Evolutionary conservation across 768 basidiomycete species (phyloP), one percentile per base, ranked within the genome.

Genomic region (Leccinum subgranulosum): DNA sequence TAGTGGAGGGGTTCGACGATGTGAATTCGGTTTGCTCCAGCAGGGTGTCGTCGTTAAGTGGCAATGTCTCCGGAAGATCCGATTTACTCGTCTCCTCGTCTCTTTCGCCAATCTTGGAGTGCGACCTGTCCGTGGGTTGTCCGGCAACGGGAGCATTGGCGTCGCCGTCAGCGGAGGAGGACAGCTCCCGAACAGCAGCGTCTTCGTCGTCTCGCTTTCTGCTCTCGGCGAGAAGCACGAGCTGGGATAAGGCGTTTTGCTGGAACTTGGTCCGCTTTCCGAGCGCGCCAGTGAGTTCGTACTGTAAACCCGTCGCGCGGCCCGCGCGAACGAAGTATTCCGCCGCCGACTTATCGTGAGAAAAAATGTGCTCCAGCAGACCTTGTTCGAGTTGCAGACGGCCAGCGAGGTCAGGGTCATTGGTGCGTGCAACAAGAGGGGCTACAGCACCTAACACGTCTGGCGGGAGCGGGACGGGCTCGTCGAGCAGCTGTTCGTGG

Each of bases 241-340:
- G 85, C 73, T 99, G 97, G 54, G 88, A 90, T 55, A 90, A 76
- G 33, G 93, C 89, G 53, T 76, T 82, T 60, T 88, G 79, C 73
- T 99, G 97, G 73, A 90, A 99, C 71, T 93, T 96, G 11, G 97
- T 99, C 59, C 92, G 83, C 73, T 88, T 93, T 41, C 97, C 97
- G 53, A 95, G 78, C 10, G 94, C 92, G 8, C 97, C 97, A 0
- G 92, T 95, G 53, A 98, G 78, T 72, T 94, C 91, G 69, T 92
- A 98, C 71, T 89, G 83, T 62, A 99, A 72, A 4, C 86, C 88
- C 15, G 87, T 90, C 33, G 85, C 82, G 50, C 81, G 80, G 0
- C 92, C 90, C 0, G 95, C 93, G 15, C 78, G 77, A 36, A 93
- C 78, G 64, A 98, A 98, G 54, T 77, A 76, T 46, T 87, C 86